These are phyloP conservation scores for Pseudocercospora eumusae DNA, from an alignment of 2,329 filamentous ascomycete genomes.

Conservation along the genomic window DNA sequence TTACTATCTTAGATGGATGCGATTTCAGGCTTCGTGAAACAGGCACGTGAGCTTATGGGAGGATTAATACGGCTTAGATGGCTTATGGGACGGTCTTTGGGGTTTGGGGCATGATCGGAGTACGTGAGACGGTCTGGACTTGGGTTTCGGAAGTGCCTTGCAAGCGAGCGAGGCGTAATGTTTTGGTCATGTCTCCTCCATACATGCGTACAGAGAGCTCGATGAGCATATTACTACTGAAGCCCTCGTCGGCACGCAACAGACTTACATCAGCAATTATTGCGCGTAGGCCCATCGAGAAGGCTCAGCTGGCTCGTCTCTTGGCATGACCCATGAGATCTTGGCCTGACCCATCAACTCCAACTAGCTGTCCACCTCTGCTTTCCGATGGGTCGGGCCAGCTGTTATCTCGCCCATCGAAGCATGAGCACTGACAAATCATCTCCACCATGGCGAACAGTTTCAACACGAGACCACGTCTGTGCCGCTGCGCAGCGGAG, in stretches of 20 bases:
- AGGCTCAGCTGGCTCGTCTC: no score
- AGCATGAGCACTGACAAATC: no score
- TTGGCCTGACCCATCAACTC: no score
- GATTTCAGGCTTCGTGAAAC: constrained; percentile 3
- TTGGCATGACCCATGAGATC: no score
- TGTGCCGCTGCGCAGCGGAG: no score
- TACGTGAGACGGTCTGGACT: neutral
- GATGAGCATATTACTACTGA: constrained; percentile 3
- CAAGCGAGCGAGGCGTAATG: constrained; percentile 10
- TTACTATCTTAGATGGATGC: neutral
- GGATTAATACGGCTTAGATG: constrained; percentile 4
- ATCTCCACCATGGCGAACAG: no score
- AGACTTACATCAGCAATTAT: neutral
- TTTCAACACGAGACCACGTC: no score
- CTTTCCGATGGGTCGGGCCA: no score
- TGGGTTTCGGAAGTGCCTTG: neutral
- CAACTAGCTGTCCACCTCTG: no score
- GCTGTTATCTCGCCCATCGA: no score
- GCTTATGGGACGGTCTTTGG: neutral
- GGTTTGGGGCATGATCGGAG: constrained; percentile 6
- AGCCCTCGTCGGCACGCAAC: neutral
- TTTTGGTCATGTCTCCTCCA: constrained; percentile 7
- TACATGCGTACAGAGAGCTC: constrained; percentile 12
- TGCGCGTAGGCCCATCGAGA: no score
- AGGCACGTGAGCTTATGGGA: constrained; percentile 10